These are phyloP conservation scores for Penicillium sp. DNA, from an alignment of 2,329 filamentous ascomycete species.

Conservation along the genomic window DNA sequence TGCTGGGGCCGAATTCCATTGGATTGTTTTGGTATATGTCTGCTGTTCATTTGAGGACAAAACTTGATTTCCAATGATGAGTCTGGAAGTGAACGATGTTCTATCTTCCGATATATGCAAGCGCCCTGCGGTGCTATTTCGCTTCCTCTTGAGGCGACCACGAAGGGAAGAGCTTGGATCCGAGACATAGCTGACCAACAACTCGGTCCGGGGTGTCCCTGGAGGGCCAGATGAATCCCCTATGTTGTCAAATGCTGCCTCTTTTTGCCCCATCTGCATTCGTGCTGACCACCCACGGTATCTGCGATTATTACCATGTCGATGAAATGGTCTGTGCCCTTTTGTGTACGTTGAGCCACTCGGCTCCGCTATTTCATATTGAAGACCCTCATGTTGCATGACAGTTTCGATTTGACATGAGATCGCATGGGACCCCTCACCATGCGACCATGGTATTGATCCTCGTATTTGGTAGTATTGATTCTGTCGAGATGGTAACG, in stretches of 20 bases:
- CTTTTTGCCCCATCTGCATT: constrained; percentile 34
- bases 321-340: neutral
- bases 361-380: neutral
- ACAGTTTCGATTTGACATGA: neutral
- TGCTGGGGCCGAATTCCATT: constrained; percentile 8
- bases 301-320: constrained; percentile 19
- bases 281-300: constrained; percentile 39
- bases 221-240: constrained; percentile 32
- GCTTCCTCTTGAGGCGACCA: neutral
- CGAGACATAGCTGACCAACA: constrained; percentile 23
- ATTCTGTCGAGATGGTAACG: neutral
- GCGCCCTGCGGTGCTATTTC: neutral
- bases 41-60: neutral
- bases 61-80: neutral
- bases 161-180: constrained; percentile 5
- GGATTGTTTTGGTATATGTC: neutral
- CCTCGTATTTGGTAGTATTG: neutral
- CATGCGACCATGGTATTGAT: neutral
- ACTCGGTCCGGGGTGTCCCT: constrained; percentile 34
- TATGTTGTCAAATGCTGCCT: constrained; percentile 11
- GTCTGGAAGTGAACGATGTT: neutral
- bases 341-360: neutral
- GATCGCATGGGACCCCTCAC: neutral
- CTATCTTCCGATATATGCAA: neutral
- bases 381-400: neutral